Evolutionary conservation across 345 rosid species (phyloP).

Genomic region (Erucastrum elatum): DNA sequence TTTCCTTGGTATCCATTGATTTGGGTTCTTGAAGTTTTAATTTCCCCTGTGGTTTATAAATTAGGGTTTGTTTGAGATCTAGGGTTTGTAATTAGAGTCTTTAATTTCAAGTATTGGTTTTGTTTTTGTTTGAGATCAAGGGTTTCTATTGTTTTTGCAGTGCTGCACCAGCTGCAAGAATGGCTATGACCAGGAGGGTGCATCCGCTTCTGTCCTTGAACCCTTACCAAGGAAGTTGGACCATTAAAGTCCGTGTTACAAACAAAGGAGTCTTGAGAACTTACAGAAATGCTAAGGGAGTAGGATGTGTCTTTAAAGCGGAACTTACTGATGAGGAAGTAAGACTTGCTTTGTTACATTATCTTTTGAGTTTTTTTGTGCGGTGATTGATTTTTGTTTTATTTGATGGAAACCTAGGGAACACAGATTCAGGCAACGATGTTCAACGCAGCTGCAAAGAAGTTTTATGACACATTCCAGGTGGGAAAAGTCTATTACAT

Average conservation of each 20-base stretch:
- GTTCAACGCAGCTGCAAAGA: constrained; percentile 86
- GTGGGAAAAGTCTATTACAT: constrained; percentile 85
- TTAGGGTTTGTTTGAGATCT: no score
- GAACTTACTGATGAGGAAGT: constrained; percentile 96
- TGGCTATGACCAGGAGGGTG: constrained; percentile 88
- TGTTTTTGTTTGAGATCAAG: neutral
- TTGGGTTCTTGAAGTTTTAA: no score
- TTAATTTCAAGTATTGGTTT: neutral
- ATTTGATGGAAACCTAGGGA: constrained; percentile 49
- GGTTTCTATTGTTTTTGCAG: constrained; percentile 38
- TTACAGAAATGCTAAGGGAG: constrained; percentile 88
- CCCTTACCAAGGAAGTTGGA: constrained; percentile 97
- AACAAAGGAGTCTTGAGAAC: constrained; percentile 84
- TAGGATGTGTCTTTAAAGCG: constrained; percentile 92
- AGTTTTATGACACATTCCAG: constrained; percentile 71
- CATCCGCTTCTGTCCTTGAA: constrained; percentile 88
- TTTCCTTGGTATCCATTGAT: no score
- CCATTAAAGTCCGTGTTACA: constrained; percentile 82
- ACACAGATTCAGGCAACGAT: constrained; percentile 95
- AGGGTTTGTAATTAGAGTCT: no score
- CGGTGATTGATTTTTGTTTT: neutral
- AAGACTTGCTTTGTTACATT: constrained; percentile 28
- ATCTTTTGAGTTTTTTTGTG: neutral
- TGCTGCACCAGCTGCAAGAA: constrained; percentile 65
- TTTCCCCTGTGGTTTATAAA: no score